Conservation (phyloP, 306 rosid species). For the Malus orientalis region DNA sequence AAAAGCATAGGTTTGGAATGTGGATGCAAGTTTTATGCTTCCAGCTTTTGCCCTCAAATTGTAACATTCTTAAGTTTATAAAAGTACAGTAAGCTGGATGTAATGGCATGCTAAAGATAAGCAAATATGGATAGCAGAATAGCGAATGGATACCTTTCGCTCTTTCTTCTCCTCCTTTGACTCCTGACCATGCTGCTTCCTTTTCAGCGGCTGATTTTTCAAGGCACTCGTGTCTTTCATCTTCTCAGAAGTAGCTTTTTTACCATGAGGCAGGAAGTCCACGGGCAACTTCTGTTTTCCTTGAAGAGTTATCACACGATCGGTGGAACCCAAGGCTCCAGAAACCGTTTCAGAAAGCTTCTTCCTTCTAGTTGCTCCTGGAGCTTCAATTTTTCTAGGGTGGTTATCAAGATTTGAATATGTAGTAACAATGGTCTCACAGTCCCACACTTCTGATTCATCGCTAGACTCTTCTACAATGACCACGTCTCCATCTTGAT, state of each 20-base stretch:
- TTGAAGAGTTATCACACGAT: constrained; percentile 48
- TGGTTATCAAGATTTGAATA: constrained; percentile 84
- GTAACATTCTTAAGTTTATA: background rate
- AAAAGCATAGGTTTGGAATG: background rate
- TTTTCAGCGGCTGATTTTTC: constrained; percentile 47
- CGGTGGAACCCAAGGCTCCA: constrained; percentile 43
- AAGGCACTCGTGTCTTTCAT: constrained; percentile 25
- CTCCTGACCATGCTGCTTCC: constrained; percentile 71
- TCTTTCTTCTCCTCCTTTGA: constrained; percentile 84
- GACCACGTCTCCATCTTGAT: constrained; percentile 33
- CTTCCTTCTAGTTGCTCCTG: constrained; percentile 55
- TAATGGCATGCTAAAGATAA: background rate
- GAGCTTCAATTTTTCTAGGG: constrained; percentile 71
- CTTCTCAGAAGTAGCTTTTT: constrained; percentile 43
- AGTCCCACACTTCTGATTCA: constrained; percentile 86
- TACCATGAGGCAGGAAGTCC: constrained; percentile 58
- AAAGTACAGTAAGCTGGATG: background rate
- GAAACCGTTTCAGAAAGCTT: constrained; percentile 59
- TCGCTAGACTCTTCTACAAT: constrained; percentile 73
- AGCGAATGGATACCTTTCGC: constrained; percentile 53
- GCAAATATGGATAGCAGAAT: background rate
- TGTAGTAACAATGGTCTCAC: constrained; percentile 83
- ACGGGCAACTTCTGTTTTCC: constrained; percentile 80
- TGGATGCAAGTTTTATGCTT: background rate
- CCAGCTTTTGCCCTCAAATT: background rate